Percentiles rank a stretch among this genome's conserved stretches.
Conservation (phyloP, 2,329 filamentous ascomycete species). For the Aphanoascus verrucosus region DNA sequence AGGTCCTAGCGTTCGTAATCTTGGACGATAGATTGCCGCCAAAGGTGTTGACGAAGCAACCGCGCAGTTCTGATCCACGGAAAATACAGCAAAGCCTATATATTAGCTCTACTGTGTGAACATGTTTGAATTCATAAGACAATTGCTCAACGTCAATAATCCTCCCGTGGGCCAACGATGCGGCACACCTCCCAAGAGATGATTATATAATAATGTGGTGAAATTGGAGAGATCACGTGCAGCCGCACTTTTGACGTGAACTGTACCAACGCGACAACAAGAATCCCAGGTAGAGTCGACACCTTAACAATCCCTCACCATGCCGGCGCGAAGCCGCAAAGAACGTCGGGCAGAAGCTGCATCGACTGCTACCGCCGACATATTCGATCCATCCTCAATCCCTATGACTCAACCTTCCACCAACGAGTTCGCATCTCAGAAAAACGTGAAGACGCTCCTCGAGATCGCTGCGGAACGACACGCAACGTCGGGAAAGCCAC, state of each 20-base stretch:
- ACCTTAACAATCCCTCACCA: background rate
- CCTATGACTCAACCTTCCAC: slow-evolving; percentile 25
- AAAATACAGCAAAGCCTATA: no score
- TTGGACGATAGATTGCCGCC: no score
- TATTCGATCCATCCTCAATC: slow-evolving; percentile 21
- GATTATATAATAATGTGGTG: no score
- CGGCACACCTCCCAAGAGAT: no score
- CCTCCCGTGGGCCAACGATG: no score
- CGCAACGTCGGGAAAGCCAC: slow-evolving; percentile 20
- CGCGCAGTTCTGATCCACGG: no score
- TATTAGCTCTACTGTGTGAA: background rate
- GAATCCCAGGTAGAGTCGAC: no score
- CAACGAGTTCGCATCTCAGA: slow-evolving; percentile 10
- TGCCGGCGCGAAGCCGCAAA: slow-evolving; percentile 27
- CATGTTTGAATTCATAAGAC: background rate
- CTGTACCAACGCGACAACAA: no score
- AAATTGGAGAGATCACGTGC: no score
- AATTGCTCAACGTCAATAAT: background rate
- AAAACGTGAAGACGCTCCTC: slow-evolving; percentile 31
- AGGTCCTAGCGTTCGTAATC: no score
- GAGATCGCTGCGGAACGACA: slow-evolving; percentile 38
- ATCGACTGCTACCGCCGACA: slow-evolving; percentile 18
- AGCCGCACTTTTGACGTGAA: no score
- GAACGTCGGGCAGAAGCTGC: slow-evolving; percentile 29
- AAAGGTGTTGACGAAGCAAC: no score